phyloP scores from a whole-genome alignment of 192 early-diverging fungal genomes.

The Backusella westeae region DNA sequence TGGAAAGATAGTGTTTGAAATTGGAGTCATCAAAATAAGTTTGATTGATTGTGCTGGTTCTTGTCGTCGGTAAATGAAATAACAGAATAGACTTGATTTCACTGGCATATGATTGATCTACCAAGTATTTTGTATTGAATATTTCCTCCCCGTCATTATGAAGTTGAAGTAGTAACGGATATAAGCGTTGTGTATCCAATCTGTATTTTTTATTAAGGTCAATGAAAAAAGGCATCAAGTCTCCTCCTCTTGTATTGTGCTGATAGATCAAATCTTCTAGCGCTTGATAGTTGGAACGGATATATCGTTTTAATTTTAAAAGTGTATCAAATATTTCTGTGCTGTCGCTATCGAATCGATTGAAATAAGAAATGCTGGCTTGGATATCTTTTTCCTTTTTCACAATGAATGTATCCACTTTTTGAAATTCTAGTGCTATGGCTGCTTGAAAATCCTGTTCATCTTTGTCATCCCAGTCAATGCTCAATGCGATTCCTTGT shows the following conservation, averaged over 20 bases:
- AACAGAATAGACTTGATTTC: slow-evolving; percentile 92
- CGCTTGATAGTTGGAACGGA: slow-evolving; percentile 68
- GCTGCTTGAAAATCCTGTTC: slow-evolving; percentile 84
- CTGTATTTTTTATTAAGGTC: slow-evolving; percentile 5
- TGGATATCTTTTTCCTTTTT: slow-evolving; percentile 72
- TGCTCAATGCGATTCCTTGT: slow-evolving; percentile 20
- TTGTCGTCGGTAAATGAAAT: slow-evolving; percentile 75
- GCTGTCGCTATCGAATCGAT: slow-evolving; percentile 34
- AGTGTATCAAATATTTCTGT: slow-evolving; percentile 21
- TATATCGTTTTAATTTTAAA: slow-evolving; percentile 25
- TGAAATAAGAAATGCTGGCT: slow-evolving; percentile 64
- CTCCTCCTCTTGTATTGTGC: slow-evolving; percentile 73
- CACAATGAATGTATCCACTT: slow-evolving; percentile 68
- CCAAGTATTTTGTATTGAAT: slow-evolving; percentile 92
- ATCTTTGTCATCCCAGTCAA: slow-evolving; percentile 76
- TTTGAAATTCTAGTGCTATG: slow-evolving; percentile 82
- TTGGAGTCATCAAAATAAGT: slow-evolving; percentile 90
- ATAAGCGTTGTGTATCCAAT: slow-evolving; percentile 74
- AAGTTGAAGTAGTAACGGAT: slow-evolving; percentile 17
- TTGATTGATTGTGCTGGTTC: slow-evolving; percentile 79
- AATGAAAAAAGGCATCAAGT: slow-evolving; percentile 15
- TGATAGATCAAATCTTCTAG: slow-evolving; percentile 89
- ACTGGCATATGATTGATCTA: slow-evolving; percentile 91
- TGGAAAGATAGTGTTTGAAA: slow-evolving; percentile 85
- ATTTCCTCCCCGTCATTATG: slow-evolving; percentile 59